Evolutionary conservation across 768 basidiomycete species (phyloP), one percentile per base, ranked within the genome.

Genomic region (Naganishia friedmannii): DNA sequence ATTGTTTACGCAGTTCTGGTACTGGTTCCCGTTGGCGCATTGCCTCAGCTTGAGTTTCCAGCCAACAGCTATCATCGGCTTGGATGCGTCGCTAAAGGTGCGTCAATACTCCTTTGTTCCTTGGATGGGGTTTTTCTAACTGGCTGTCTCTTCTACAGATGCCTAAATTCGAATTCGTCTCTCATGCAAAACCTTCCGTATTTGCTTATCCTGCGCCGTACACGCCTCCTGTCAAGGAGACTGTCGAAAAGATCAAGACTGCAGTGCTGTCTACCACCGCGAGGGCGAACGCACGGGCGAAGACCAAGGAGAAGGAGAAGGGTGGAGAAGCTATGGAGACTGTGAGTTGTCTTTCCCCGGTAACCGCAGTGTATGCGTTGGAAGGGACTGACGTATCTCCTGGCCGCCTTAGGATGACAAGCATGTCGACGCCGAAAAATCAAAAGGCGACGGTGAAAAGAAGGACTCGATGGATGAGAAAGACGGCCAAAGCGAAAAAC

Each of bases 1-100:
- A 21, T 82, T 99, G 78, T 99, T 99, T 84, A 91, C 91, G 77
- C 96, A 99, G 81, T 98, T 99, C 83, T 99, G 96, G 96, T 98
- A 98, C 80, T 99, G 96, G 96, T 99, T 94, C 82, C 96, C 96
- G 39, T 84, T 98, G 31, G 93, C 93, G 17, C 94, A 97, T 77
- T 93, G 90, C 72, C 90, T 91, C 19, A 90, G 89, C 75, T 83
- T 99, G 73, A 89, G 94, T 1, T 97, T 99, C 81, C 90, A 92
- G 68, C 94, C 96, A 3, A 99, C 96, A 17, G 93, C 90, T 10
- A 89, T 99, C 68, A 93, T 99, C 75, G 95, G 92, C 34, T 82
- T 98, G 69, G 90, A 92, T 75, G 88, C 86, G 71, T 87, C 93
- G 72, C 83, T 98, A 63, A 90, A 91, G 85, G 91, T 93, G 73